These are phyloP conservation scores for Pholiota adiposa DNA, from an alignment of 1,284 basidiomycete species.

Conservation along the genomic window DNA sequence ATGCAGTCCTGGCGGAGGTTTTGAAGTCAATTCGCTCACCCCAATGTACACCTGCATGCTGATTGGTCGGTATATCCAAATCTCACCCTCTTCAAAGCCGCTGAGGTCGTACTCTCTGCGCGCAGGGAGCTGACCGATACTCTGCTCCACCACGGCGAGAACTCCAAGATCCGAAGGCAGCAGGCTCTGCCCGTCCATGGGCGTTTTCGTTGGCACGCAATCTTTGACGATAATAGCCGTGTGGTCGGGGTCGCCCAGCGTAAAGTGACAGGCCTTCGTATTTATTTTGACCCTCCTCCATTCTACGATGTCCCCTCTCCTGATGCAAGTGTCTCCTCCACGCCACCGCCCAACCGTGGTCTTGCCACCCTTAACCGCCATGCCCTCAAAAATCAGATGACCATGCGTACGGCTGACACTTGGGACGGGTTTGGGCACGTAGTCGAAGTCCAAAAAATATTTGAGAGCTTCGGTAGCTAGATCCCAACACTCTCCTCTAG, in stretches of 20 bases:
- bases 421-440: conserved; percentile 50
- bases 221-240: conserved; percentile 41
- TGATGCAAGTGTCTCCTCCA: conserved; percentile 54
- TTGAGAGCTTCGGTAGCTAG: conserved; percentile 56
- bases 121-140: conserved; percentile 29
- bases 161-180: conserved; percentile 31
- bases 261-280: conserved; percentile 28
- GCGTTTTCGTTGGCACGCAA: conserved; percentile 21
- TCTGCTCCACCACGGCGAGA: conserved; percentile 36
- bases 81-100: conserved; percentile 35
- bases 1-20: conserved; percentile 21
- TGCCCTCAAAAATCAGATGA: conserved; percentile 54
- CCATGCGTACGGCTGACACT: conserved; percentile 58
- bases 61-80: conserved; percentile 38
- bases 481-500: conserved; percentile 64
- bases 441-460: conserved; percentile 46
- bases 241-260: conserved; percentile 42
- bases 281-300: conserved; percentile 48
- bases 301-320: conserved; percentile 60
- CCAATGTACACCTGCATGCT: conserved; percentile 33
- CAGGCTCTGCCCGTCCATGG: conserved; percentile 28
- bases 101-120: conserved; percentile 31
- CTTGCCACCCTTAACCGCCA: conserved; percentile 36
- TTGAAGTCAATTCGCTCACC: conserved; percentile 25
- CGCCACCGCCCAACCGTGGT: conserved; percentile 52